Evolutionary conservation across 2,329 filamentous ascomycete genomes (phyloP).

Genomic region (Boeremia exigua): DNA sequence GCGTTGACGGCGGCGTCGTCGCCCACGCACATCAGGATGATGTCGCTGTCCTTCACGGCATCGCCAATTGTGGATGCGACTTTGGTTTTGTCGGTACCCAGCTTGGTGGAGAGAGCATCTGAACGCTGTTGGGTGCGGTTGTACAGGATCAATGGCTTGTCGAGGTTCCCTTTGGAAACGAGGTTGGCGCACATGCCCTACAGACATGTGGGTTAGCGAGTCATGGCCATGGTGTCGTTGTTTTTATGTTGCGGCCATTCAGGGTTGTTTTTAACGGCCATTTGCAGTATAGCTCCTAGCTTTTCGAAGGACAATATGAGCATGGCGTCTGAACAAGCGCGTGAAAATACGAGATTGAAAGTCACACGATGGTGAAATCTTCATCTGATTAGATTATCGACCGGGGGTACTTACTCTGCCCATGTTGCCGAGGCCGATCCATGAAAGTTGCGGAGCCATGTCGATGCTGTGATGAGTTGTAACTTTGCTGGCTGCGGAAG

Average conservation of each 20-base stretch:
- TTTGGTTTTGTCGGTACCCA: conserved; percentile 67
- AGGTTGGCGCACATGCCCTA: conserved; percentile 65
- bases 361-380: neutral
- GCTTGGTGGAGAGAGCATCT: conserved; percentile 65
- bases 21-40: conserved; percentile 82
- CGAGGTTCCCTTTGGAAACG: conserved; percentile 74
- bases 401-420: conserved; percentile 65
- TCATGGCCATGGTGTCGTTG: neutral
- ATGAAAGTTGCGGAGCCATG: conserved; percentile 66
- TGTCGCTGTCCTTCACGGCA: conserved; percentile 71
- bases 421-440: conserved; percentile 89
- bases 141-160: conserved; percentile 75
- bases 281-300: neutral
- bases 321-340: neutral
- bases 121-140: conserved; percentile 77
- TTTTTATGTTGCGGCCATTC: neutral
- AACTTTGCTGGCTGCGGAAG: neutral
- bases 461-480: conserved; percentile 13
- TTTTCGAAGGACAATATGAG: neutral
- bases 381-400: conserved; percentile 8
- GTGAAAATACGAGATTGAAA: neutral
- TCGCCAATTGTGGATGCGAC: conserved; percentile 70
- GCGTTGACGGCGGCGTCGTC: conserved; percentile 76
- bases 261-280: neutral
- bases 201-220: neutral